These are phyloP conservation scores for Astrocystis sublimbata DNA, from an alignment of 495 filamentous ascomycete genomes.

Conservation along the genomic window DNA sequence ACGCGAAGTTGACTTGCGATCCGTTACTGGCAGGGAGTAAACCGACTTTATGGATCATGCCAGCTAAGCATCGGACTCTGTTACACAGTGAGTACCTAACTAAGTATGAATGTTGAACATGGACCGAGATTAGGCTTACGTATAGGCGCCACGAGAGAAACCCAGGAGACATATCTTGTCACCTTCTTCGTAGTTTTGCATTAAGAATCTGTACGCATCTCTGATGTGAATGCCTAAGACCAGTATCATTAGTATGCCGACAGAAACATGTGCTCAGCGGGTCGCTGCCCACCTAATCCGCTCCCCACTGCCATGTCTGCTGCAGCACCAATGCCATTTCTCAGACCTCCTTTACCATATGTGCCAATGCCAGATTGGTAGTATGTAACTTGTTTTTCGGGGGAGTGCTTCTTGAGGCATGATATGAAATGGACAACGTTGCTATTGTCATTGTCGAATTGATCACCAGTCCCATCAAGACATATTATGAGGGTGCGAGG, in stretches of 20 bases:
- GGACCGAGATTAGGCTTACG: conserved; percentile 17
- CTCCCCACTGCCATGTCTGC: conserved; percentile 43
- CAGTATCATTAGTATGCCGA: background rate
- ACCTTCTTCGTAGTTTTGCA: conserved; percentile 41
- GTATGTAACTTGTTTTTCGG: conserved; percentile 36
- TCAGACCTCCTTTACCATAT: conserved; percentile 38
- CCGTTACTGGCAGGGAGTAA: conserved; percentile 38
- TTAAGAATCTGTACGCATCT: conserved; percentile 44
- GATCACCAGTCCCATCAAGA: conserved; percentile 44
- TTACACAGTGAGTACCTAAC: conserved; percentile 30
- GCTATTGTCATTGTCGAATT: conserved; percentile 44
- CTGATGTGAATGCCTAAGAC: conserved; percentile 34
- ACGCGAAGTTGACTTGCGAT: conserved; percentile 40
- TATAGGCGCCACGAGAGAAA: conserved; percentile 45
- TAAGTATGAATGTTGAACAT: background rate
- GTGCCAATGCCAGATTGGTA: conserved; percentile 47
- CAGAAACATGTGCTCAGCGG: background rate
- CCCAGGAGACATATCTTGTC: conserved; percentile 43
- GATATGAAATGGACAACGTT: conserved; percentile 44
- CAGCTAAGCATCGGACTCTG: conserved; percentile 21
- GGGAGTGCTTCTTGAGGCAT: conserved; percentile 41
- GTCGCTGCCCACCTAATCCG: conserved; percentile 23
- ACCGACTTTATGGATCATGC: conserved; percentile 42
- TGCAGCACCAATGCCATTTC: conserved; percentile 33
- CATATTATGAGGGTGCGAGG: conserved; percentile 40